Evolutionary conservation across 805 yeast species (phyloP).

Genomic region (Suhomyces emberorum): DNA sequence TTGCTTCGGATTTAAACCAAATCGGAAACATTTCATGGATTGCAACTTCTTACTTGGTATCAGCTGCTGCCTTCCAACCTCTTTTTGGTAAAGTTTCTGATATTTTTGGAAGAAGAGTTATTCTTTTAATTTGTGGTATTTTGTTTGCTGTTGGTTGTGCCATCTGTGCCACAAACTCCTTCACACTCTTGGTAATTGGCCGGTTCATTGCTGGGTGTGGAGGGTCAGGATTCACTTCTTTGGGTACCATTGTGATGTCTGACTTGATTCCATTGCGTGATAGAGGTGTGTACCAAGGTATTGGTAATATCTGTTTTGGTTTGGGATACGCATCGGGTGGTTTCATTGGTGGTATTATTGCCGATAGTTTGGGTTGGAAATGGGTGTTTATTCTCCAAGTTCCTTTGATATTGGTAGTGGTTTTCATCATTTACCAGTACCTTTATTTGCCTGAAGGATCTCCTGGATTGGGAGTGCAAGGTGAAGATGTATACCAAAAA

Average conservation of each 20-base stretch:
- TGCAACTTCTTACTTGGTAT: conserved; percentile 64
- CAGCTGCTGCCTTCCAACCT: conserved; percentile 74
- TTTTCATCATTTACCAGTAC: conserved; percentile 33
- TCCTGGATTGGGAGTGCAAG: conserved; percentile 51
- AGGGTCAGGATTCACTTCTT: conserved; percentile 82
- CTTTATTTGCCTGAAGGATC: conserved; percentile 52
- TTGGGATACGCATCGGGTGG: conserved; percentile 56
- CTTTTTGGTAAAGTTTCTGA: conserved; percentile 68
- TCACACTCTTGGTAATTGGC: conserved; percentile 48
- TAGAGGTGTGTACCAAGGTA: conserved; percentile 80
- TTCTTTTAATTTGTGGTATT: conserved; percentile 48
- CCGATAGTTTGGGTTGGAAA: conserved; percentile 54
- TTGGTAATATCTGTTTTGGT: conserved; percentile 73
- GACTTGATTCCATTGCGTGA: conserved; percentile 75
- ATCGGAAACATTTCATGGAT: conserved; percentile 67
- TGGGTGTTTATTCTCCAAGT: conserved; percentile 39
- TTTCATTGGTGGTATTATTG: conserved; percentile 50
- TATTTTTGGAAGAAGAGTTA: conserved; percentile 60
- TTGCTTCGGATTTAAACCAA: conserved; percentile 67
- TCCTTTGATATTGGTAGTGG: conserved; percentile 42
- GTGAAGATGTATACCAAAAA: conserved; percentile 44
- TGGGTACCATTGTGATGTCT: conserved; percentile 71
- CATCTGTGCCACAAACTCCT: conserved; percentile 54
- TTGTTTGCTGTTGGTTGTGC: conserved; percentile 56
- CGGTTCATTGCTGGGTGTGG: conserved; percentile 82